Conservation (phyloP, 1,284 basidiomycete species). For the Cryptococcus maquisensis region DNA sequence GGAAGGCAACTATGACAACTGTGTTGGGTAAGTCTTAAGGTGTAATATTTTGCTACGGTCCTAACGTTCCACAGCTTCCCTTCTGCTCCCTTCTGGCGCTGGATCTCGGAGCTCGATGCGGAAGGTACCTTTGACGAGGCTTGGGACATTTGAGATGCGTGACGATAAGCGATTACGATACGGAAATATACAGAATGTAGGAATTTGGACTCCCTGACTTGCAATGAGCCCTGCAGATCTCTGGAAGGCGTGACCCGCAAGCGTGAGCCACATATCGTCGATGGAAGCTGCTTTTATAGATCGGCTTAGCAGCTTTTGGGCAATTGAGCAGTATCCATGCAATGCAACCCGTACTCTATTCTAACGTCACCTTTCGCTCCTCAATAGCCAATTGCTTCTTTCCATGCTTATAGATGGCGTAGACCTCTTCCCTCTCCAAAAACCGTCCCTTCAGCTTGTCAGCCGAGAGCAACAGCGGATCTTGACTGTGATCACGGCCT, state of each 20-base stretch:
- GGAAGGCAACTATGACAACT: conserved; percentile 88
- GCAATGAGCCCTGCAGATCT: too few species aligned
- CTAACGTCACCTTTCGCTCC: conserved; percentile 28
- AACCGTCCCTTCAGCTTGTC: conserved; percentile 47
- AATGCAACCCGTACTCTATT: background rate
- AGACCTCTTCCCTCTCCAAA: conserved; percentile 72
- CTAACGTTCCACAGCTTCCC: conserved; percentile 32
- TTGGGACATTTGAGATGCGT: conserved; percentile 14
- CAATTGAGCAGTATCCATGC: background rate
- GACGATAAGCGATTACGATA: background rate
- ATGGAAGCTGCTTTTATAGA: too few species aligned
- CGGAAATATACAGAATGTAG: background rate
- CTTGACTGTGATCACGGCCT: conserved; percentile 24
- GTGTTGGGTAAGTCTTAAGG: conserved; percentile 59
- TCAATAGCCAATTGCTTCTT: conserved; percentile 39
- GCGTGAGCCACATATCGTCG: too few species aligned
- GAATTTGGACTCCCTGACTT: background rate
- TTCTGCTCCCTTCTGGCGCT: conserved; percentile 44
- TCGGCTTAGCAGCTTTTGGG: too few species aligned
- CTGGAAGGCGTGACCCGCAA: too few species aligned
- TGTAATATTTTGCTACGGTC: background rate
- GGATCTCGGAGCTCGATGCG: conserved; percentile 44
- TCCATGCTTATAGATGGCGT: conserved; percentile 60
- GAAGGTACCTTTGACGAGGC: conserved; percentile 45
- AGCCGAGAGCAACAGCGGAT: conserved; percentile 19